Percentiles rank a stretch among this genome's conserved stretches.
Conservation (phyloP, 495 filamentous ascomycete species). For the Sphaerosporella brunnea region DNA sequence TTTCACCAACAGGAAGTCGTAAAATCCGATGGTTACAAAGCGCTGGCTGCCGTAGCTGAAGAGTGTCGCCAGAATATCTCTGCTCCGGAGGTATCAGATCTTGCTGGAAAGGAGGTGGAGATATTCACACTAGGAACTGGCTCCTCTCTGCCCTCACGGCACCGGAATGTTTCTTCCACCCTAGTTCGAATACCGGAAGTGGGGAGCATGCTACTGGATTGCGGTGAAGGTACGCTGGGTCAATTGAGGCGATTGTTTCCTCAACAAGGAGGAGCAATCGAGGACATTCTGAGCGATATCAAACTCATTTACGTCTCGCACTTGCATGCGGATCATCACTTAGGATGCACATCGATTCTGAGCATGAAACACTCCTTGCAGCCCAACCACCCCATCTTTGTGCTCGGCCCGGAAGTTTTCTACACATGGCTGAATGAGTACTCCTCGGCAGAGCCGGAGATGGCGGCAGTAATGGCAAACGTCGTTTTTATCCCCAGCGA, state of each 20-base stretch:
- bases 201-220: slow-evolving; percentile 75
- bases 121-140: slow-evolving; percentile 80
- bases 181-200: slow-evolving; percentile 63
- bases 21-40: slow-evolving; percentile 25
- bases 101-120: slow-evolving; percentile 54
- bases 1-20: slow-evolving; percentile 38
- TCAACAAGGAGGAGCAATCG: slow-evolving; percentile 33
- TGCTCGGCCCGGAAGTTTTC: slow-evolving; percentile 30
- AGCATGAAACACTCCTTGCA: slow-evolving; percentile 27
- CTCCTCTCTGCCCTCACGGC: slow-evolving; percentile 72
- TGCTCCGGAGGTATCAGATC: slow-evolving; percentile 29
- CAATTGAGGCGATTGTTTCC: slow-evolving; percentile 62
- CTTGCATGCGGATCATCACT: slow-evolving; percentile 88
- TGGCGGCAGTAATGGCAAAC: slow-evolving; percentile 57
- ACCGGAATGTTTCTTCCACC: slow-evolving; percentile 78
- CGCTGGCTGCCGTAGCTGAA: slow-evolving; percentile 28
- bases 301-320: slow-evolving; percentile 87
- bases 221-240: slow-evolving; percentile 81
- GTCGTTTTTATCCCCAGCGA: slow-evolving; percentile 24
- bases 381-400: not conserved
- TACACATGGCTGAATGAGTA: slow-evolving; percentile 64
- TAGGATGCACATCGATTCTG: slow-evolving; percentile 65
- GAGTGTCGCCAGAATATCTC: slow-evolving; percentile 31
- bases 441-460: slow-evolving; percentile 45
- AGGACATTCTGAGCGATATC: slow-evolving; percentile 53